Evolutionary conservation across 2,329 filamentous ascomycete genomes (phyloP).

Genomic region (Diaporthe longicolla): DNA sequence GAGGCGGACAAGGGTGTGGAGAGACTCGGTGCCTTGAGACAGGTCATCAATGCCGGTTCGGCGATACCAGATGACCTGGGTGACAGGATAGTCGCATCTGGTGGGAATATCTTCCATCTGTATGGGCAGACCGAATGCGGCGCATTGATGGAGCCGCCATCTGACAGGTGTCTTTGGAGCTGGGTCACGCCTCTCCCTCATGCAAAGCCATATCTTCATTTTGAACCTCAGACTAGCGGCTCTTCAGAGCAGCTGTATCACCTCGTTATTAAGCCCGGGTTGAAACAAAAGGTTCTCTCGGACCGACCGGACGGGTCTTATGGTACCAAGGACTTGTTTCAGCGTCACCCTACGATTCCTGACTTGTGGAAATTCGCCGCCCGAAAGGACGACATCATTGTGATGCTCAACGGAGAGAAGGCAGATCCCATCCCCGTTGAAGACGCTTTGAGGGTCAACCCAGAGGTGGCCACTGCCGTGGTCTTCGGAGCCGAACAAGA

Average conservation of each 20-base stretch:
- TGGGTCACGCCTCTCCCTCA: slow-evolving; percentile 32
- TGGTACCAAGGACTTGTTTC: slow-evolving; percentile 35
- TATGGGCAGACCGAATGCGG: slow-evolving; percentile 34
- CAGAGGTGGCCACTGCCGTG: slow-evolving; percentile 16
- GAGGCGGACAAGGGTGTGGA: slow-evolving; percentile 20
- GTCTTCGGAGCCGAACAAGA: slow-evolving; percentile 34
- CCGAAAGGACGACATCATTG: slow-evolving; percentile 56
- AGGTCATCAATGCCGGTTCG: slow-evolving; percentile 33
- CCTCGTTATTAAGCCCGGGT: slow-evolving; percentile 14
- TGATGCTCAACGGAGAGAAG: slow-evolving; percentile 57
- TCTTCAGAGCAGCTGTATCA: slow-evolving; percentile 14
- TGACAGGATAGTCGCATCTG: slow-evolving; percentile 10
- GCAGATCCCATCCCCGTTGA: slow-evolving; percentile 30
- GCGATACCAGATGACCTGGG: slow-evolving; percentile 30
- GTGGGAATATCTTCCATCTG: slow-evolving; percentile 23
- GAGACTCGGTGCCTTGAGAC: slow-evolving; percentile 17
- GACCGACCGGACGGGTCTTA: slow-evolving; percentile 34
- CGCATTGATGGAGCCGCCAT: slow-evolving; percentile 31
- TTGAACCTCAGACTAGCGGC: slow-evolving; percentile 11
- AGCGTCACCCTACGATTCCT: slow-evolving; percentile 52
- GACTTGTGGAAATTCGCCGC: slow-evolving; percentile 56
- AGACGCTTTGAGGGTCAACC: background rate
- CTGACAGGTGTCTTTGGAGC: slow-evolving; percentile 24
- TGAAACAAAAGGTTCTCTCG: slow-evolving; percentile 17
- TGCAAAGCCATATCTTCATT: slow-evolving; percentile 9